phyloP scores from a whole-genome alignment of 805 yeast species.

The Saturnispora sekii region DNA sequence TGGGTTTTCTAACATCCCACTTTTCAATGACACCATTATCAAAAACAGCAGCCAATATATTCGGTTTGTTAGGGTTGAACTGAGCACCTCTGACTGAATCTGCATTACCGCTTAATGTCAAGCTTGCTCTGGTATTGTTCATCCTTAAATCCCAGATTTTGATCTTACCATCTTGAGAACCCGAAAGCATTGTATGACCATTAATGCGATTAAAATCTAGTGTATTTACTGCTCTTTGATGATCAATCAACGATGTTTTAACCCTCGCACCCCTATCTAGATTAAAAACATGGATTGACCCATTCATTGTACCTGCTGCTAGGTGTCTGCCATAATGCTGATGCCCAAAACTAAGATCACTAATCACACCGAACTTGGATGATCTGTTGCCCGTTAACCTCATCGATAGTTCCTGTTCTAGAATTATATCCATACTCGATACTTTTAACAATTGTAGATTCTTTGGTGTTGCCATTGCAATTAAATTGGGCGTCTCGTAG shows the following conservation, averaged over 20 bases:
- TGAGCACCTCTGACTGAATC: constrained; percentile 60
- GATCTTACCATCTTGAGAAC: constrained; percentile 74
- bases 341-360: constrained; percentile 36
- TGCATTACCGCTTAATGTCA: constrained; percentile 49
- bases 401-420: constrained; percentile 29
- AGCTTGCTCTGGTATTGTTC: constrained; percentile 35
- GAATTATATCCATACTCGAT: constrained; percentile 23
- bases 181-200: constrained; percentile 40
- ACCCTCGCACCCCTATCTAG: constrained; percentile 23
- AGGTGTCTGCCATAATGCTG: constrained; percentile 29
- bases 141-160: constrained; percentile 65
- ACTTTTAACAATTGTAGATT: constrained; percentile 30
- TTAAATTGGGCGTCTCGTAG: constrained; percentile 25
- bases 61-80: constrained; percentile 41
- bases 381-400: constrained; percentile 23
- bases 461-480: constrained; percentile 36
- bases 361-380: constrained; percentile 30
- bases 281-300: constrained; percentile 32
- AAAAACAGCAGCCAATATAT: constrained; percentile 65
- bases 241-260: constrained; percentile 29
- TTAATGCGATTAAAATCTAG: constrained; percentile 32
- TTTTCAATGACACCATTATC: constrained; percentile 83
- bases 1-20: constrained; percentile 74
- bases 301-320: constrained; percentile 39
- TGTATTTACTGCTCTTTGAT: constrained; percentile 37